Base-by-base conservation (phyloP, 2,329 filamentous ascomycete species). In the Colletotrichum chrysophilum region DNA sequence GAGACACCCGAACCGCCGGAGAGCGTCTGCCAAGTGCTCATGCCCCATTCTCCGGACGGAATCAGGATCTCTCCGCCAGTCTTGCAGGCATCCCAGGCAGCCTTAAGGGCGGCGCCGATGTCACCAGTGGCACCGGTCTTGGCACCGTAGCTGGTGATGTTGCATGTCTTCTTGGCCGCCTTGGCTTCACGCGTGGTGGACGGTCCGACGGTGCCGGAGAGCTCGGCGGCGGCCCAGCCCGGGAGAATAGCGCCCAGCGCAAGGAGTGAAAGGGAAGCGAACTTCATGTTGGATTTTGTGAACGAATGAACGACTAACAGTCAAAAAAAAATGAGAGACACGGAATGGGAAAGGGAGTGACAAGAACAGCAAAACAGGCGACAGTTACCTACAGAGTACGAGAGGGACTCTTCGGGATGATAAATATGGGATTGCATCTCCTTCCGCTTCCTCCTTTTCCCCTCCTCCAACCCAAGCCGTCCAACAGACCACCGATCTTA, bases 141-240 rank as follows among this genome's bases (percentile, higher is more conserved):
- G 34, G 84, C 89, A 13, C 89, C 89, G 77, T 89, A 89, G 68
- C 86, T 79, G 69, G 87, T 83, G 68, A 91, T 88, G 78, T 87
- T 87, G 82, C 89, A 91, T 5, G 82, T 76, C 77, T 83, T 83
- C 68, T 76, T 78, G 21, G 79, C 78, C 36, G 79, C 78, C 77
- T 83, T 83, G 58, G 77, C 73, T 18, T 75, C 77, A 10, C 78
- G 78, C 14, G 79, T 79, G 12, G 81, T 83, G 4, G 79, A 79
- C 1, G 80, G 80, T 4, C 80, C 80, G 38, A 82, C 80, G 14
- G 55, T 73, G 16, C 80, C 80, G 26, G 75, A 77, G 26, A 82
- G 78, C 76, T 82, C 80, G 13, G 80, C 79, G 64, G 21, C 18
- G 64, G 60, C 70, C 70, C 61, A 26, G 7, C 24, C 72, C 60